Conservation (phyloP, 1,139 yeast species). For the Yamadazyma pseudoaaseri region DNA sequence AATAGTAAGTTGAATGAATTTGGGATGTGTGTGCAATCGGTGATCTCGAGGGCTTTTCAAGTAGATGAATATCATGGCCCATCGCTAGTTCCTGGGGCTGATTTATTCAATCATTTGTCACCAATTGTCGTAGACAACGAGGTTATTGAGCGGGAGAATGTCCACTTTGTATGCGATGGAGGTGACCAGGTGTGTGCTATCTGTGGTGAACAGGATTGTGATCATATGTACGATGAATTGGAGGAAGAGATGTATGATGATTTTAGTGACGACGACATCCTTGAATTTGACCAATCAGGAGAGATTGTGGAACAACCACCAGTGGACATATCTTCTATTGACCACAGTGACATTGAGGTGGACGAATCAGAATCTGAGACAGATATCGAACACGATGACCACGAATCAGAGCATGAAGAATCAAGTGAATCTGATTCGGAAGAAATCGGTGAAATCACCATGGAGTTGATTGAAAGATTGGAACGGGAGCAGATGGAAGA, state of each 20-base stretch:
- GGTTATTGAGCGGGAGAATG: conserved; percentile 47
- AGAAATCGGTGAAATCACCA: conserved; percentile 30
- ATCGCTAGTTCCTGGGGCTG: conserved; percentile 88
- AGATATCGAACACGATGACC: conserved; percentile 11
- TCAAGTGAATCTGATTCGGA: conserved; percentile 11
- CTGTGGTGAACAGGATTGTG: conserved; percentile 75
- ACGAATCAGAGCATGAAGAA: conserved; percentile 14
- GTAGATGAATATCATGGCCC: conserved; percentile 74
- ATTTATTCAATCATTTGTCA: conserved; percentile 74
- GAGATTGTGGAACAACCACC: conserved; percentile 23
- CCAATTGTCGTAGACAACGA: conserved; percentile 21
- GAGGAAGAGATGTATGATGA: conserved; percentile 13
- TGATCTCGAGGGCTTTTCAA: conserved; percentile 77
- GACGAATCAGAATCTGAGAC: conserved; percentile 20
- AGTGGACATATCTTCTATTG: conserved; percentile 21
- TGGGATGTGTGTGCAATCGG: conserved; percentile 54
- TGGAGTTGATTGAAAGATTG: conserved; percentile 33
- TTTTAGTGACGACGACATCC: conserved; percentile 13
- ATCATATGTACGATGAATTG: conserved; percentile 26
- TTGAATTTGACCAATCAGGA: conserved; percentile 9
- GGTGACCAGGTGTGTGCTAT: conserved; percentile 66
- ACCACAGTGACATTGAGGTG: conserved; percentile 17
- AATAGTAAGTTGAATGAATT: conserved; percentile 34
- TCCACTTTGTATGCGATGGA: conserved; percentile 70
- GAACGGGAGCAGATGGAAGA: conserved; percentile 21